A percentile compares a stretch with the other conserved stretches of the same genome.
phyloP scores from a whole-genome alignment of 441 rosid genomes.

The Brassica hybrid region DNA sequence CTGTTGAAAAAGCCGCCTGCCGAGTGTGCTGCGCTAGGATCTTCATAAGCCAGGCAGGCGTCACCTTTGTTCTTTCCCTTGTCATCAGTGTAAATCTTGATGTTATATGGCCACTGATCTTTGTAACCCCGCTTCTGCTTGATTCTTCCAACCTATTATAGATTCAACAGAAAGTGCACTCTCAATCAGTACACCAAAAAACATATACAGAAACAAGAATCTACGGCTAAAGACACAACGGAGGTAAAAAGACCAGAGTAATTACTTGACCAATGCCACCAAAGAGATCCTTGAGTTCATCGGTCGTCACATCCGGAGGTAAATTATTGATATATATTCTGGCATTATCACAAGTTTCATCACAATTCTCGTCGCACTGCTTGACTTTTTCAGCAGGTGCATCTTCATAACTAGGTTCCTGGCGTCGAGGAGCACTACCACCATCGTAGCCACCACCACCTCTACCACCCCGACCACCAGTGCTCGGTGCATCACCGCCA shows the following conservation, averaged over 20 bases:
- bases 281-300: conserved; percentile 86
- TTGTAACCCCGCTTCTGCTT: conserved; percentile 97
- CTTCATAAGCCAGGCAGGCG: conserved; percentile 90
- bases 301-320: conserved; percentile 89
- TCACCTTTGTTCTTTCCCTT: conserved; percentile 92
- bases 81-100: conserved; percentile 92
- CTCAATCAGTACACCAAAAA: conserved; percentile 30
- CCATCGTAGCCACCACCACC: conserved; percentile 58
- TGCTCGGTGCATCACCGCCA: conserved; percentile 57
- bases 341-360: conserved; percentile 82
- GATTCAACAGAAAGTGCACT: conserved; percentile 5
- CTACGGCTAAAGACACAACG: conserved; percentile 12
- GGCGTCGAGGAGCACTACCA: conserved; percentile 60
- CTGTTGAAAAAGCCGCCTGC: conserved; percentile 90
- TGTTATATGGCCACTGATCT: conserved; percentile 98
- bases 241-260: conserved; percentile 35
- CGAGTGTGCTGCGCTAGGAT: conserved; percentile 93
- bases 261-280: conserved; percentile 98
- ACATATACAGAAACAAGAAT: conserved; percentile 20
- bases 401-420: conserved; percentile 62
- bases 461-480: conserved; percentile 68
- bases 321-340: conserved; percentile 94
- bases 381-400: conserved; percentile 63
- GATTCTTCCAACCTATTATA: conserved; percentile 82
- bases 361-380: conserved; percentile 88